Base-by-base conservation (phyloP, 2,329 filamentous ascomycete species). In the Xylariaceae sp. region DNA sequence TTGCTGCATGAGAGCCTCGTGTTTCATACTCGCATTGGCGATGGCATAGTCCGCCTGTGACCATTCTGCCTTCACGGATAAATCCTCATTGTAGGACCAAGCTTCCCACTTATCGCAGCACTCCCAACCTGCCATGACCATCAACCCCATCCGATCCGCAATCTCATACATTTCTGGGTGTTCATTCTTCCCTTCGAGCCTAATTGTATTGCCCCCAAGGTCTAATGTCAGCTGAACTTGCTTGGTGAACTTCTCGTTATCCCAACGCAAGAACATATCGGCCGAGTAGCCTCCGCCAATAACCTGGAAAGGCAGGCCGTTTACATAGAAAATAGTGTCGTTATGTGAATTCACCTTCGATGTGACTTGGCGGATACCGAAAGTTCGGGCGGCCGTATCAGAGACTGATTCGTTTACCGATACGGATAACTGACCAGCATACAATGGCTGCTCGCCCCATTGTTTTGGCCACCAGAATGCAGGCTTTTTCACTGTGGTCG, bases 91-190 rank as follows among this genome's bases (percentile, higher is more conserved):
- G 65, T 86, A 85, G 42, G 62, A 66, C 83, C 83, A 87, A 0
- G 78, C 80, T 62, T 87, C 84, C 84, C 84, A 87, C 64, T 87
- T 87, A 60, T 86, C 81, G 64, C 84, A 87, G 66, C 84, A 87
- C 55, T 86, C 83, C 83, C 83, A 87, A 0, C 84, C 84, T 0
- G 82, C 72, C 30, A 87, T 71, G 0, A 87, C 67, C 82, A 87
- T 85, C 29, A 87, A 62, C 0, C 84, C 84, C 61, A 85, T 70
- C 3, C 75, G 72, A 60, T 86, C 83, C 1, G 83, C 81, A 2
- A 85, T 70, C 0, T 81, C 73, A 61, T 86, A 87, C 1, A 87
- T 69, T 57, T 81, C 77, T 0, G 82, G 80, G 6, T 87, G 84
- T 60, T 87, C 84, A 64, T 84, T 80, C 57, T 86, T 86, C 2